Percentiles rank a stretch among this genome's conserved stretches.
phyloP scores from a whole-genome alignment of 345 rosid species.

The Cardiospermum halicacabum region DNA sequence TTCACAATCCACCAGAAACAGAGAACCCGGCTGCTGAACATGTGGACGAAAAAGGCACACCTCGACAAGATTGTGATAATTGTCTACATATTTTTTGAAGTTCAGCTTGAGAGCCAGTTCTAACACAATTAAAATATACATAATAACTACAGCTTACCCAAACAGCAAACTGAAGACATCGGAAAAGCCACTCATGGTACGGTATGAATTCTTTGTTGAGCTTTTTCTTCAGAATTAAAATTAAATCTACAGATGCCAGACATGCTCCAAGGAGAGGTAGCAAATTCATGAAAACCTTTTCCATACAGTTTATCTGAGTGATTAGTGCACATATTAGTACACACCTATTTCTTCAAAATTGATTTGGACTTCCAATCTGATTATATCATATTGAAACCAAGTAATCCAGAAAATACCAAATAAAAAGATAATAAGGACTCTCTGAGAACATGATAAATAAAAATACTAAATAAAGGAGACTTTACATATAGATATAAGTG shows the following conservation, averaged over 20 bases:
- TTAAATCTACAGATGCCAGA: conserved; percentile 52
- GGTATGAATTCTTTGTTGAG: conserved; percentile 31
- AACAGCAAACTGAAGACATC: conserved; percentile 42
- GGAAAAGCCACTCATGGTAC: conserved; percentile 50
- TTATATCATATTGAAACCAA: not conserved
- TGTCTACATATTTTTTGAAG: conserved; percentile 35
- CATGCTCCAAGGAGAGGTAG: conserved; percentile 59
- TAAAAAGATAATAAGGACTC: conserved; percentile 5
- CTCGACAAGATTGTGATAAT: conserved; percentile 35
- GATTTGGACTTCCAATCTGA: not conserved
- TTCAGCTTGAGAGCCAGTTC: conserved; percentile 11
- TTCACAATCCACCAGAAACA: conserved; percentile 80
- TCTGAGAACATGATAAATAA: not conserved
- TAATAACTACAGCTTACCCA: conserved; percentile 56
- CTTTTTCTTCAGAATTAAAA: conserved; percentile 37
- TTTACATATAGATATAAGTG: not conserved
- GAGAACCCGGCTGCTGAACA: conserved; percentile 38
- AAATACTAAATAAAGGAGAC: conserved; percentile 2
- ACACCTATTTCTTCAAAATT: conserved; percentile 1
- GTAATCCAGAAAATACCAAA: not conserved
- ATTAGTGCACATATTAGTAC: conserved; percentile 7
- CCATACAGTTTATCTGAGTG: conserved; percentile 39
- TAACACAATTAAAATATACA: conserved; percentile 1
- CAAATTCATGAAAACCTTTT: conserved; percentile 41
- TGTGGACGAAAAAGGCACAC: conserved; percentile 25